A percentile compares a stretch with the other conserved stretches of the same genome.
Conservation (phyloP, 192 early-diverging fungal genomes). For the Bifiguratus adelaidae region DNA sequence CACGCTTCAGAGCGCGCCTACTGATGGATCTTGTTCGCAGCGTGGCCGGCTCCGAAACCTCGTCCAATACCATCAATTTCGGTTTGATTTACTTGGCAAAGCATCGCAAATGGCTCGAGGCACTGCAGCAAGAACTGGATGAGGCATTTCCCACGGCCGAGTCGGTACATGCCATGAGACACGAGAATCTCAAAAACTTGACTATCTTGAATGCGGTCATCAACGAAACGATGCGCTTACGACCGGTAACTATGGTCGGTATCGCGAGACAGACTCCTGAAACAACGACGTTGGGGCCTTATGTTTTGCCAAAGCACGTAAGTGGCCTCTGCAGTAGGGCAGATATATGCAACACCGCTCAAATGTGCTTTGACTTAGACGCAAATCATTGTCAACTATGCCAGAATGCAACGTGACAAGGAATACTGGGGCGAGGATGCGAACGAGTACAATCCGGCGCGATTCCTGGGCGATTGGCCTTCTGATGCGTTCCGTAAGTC, state of each 20-base stretch:
- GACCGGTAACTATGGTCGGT: constrained; percentile 23
- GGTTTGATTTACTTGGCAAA: constrained; percentile 10
- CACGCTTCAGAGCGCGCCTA: not conserved
- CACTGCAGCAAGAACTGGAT: constrained; percentile 12
- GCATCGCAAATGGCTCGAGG: not conserved
- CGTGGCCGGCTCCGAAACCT: constrained; percentile 19
- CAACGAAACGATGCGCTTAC: constrained; percentile 35
- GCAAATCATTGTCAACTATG: not conserved
- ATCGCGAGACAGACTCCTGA: constrained; percentile 17
- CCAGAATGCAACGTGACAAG: constrained; percentile 1
- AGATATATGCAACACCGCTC: not conserved
- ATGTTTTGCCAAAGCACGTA: constrained; percentile 27
- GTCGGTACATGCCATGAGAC: not conserved
- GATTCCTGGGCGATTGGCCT: constrained; percentile 1
- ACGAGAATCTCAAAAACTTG: constrained; percentile 27
- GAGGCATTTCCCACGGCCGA: not conserved
- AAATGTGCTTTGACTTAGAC: not conserved
- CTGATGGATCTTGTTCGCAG: not conserved
- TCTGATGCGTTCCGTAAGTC: not conserved
- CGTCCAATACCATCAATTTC: constrained; percentile 15
- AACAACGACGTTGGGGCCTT: constrained; percentile 30
- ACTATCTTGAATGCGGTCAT: constrained; percentile 40
- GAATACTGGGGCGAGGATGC: constrained; percentile 36
- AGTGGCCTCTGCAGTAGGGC: not conserved
- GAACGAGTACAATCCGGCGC: constrained; percentile 41